Evolutionary conservation across 108 stramenopile species (phyloP).

Genomic region (Ochromonas danica): DNA sequence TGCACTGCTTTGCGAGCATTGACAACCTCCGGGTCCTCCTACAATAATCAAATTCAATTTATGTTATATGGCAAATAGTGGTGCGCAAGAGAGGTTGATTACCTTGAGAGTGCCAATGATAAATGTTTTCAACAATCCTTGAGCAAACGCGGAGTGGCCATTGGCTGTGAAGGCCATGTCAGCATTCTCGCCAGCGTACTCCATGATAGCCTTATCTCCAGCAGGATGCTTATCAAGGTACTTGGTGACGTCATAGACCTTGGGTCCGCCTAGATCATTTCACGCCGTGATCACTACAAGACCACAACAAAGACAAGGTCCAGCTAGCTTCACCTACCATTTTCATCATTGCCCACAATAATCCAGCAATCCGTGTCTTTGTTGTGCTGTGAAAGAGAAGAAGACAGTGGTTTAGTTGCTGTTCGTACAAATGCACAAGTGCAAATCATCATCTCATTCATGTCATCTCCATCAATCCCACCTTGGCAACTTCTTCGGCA

Average conservation of each 20-base stretch:
- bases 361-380: constrained; percentile 84
- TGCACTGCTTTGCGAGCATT: too few relatives aligned
- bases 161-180: constrained; percentile 96
- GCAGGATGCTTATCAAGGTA: constrained; percentile 97
- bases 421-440: too few relatives aligned
- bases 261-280: constrained; percentile 78
- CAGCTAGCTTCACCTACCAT: too few relatives aligned
- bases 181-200: constrained; percentile 69
- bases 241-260: constrained; percentile 93
- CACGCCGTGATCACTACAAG: too few relatives aligned
- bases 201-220: constrained; percentile 87
- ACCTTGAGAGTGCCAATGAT: constrained; percentile 25
- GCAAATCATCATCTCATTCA: too few relatives aligned
- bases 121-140: constrained; percentile 62
- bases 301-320: too few relatives aligned
- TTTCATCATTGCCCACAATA: constrained; percentile 92
- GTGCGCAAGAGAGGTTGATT: too few relatives aligned
- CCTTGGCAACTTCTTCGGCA: too few relatives aligned
- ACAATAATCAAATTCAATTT: too few relatives aligned
- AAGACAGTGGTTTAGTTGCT: background rate
- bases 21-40: background rate
- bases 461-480: too few relatives aligned
- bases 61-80: too few relatives aligned
- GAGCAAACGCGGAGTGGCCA: constrained; percentile 88
- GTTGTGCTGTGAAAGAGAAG: constrained; percentile 69